A percentile compares a stretch with the other conserved stretches of the same genome.
Conservation (phyloP, 495 filamentous ascomycete species). For the Xylaria palmicola region DNA sequence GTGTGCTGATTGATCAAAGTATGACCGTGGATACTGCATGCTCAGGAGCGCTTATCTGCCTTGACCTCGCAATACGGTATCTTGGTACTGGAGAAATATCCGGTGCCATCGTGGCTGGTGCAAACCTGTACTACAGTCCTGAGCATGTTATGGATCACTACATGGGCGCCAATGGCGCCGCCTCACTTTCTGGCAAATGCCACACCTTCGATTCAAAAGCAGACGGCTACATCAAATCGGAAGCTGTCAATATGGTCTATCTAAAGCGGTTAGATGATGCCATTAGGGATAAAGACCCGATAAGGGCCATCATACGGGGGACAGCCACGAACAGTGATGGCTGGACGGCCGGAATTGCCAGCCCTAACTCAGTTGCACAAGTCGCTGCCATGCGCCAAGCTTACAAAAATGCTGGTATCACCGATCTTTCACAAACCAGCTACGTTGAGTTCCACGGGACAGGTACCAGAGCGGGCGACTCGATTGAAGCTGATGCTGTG, state of each 20-base stretch:
- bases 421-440: not conserved
- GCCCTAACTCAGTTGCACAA: slow-evolving; percentile 56
- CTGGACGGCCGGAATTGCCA: slow-evolving; percentile 47
- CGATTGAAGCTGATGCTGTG: not conserved
- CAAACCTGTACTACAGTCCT: slow-evolving; percentile 10
- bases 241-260: slow-evolving; percentile 43
- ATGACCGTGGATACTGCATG: slow-evolving; percentile 39
- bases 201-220: slow-evolving; percentile 44
- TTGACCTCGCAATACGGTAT: slow-evolving; percentile 34
- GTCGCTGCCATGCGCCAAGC: slow-evolving; percentile 36
- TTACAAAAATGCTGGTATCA: not conserved
- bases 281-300: slow-evolving; percentile 43
- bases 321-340: slow-evolving; percentile 47
- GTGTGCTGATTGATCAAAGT: no score
- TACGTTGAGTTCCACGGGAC: slow-evolving; percentile 1
- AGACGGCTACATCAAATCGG: slow-evolving; percentile 48
- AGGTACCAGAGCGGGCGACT: not conserved
- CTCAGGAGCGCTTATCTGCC: slow-evolving; percentile 33
- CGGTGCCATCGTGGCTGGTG: slow-evolving; percentile 9
- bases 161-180: slow-evolving; percentile 7
- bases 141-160: slow-evolving; percentile 6
- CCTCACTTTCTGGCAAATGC: slow-evolving; percentile 33
- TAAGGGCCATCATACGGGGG: slow-evolving; percentile 50
- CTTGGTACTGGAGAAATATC: not conserved
- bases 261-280: slow-evolving; percentile 51